Base-by-base conservation (phyloP, 805 yeast genomes). In the Sugiyamaella boreocaroliniensis region DNA sequence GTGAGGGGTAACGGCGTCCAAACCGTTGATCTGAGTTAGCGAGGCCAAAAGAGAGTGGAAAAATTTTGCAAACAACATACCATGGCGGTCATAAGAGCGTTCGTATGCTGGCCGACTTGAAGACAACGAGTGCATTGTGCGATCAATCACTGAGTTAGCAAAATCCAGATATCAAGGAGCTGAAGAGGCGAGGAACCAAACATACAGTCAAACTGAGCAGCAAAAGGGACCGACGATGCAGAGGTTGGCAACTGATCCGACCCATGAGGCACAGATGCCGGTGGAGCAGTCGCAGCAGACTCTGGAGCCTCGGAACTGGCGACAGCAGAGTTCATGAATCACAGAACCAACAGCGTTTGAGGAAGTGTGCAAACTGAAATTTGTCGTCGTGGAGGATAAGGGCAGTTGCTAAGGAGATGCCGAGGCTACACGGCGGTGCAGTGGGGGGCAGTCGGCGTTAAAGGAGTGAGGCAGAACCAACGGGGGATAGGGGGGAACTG, bases 181-280 rank as follows among this genome's bases (percentile, higher is more conserved):
- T 32, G 22, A 19, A 15, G 10, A 29, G 29, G 29, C 14, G 26
- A 3, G 26, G 26, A 22, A 4, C 3, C 6, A 22, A 22, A 44
- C 55, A 12, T 45, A 53, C 55, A 32, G 40, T 55, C 55, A n/a
- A 55, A 15, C 50, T 55, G 57, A 16, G 57, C 40, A 34, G 49
- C 49, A 55, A 55, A 55, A n/a, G 57, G 55, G 14, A 53, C 51
- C 29, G 56, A 37, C 11, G 37, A 11, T 4, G 37, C 37, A 4
- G n/a, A 10, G n/a, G 37, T 32, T 32, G n/a, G 11, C 11, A 9
- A 32, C 3, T 10, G n/a, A 32, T 32, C 26, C 26, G 6, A 6
- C 6, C 26, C 26, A 22, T 22, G 26, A 22, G 26, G 26, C 3
- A 6, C 26, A 22, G 26, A 6, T 22, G 26, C 26, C 26, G 26